These are phyloP conservation scores for Eleusine coracana DNA, from an alignment of 176 grass and related monocot genomes.

Conservation along the genomic window DNA sequence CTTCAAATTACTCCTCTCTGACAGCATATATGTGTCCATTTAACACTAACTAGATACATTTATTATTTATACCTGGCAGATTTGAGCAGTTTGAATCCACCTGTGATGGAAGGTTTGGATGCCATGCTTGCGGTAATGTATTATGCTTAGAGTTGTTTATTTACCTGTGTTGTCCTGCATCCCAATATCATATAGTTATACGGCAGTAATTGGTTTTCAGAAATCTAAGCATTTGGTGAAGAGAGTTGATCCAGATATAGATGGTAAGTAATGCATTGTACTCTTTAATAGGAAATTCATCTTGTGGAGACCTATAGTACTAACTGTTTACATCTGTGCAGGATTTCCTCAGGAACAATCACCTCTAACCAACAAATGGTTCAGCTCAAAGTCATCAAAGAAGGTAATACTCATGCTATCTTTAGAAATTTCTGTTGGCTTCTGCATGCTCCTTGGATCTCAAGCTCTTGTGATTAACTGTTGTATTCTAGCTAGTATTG, in stretches of 20 bases:
- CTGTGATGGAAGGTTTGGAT: constrained; percentile 92
- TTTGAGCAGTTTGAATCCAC: constrained; percentile 71
- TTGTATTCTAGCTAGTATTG: background rate
- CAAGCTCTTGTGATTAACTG: background rate
- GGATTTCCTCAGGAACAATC: constrained; percentile 62
- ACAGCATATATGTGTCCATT: constrained; percentile 6
- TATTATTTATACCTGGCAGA: constrained; percentile 51
- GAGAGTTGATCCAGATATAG: constrained; percentile 62
- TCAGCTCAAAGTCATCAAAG: constrained; percentile 82
- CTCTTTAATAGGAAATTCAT: constrained; percentile 29
- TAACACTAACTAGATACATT: background rate
- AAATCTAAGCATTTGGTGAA: constrained; percentile 80
- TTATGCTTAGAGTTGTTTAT: background rate
- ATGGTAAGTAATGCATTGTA: constrained; percentile 55
- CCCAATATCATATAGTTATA: constrained; percentile 11
- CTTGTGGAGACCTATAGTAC: background rate
- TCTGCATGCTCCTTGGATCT: constrained; percentile 19
- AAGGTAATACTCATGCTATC: constrained; percentile 61
- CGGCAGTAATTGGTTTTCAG: constrained; percentile 46
- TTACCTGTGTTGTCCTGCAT: background rate
- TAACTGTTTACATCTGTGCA: constrained; percentile 28
- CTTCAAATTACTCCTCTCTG: constrained; percentile 11
- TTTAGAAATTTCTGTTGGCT: background rate
- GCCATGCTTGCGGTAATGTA: constrained; percentile 58
- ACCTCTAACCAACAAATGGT: constrained; percentile 71